Conservation (phyloP, 495 filamentous ascomycete genomes). For the Venustampulla echinocandica region DNA sequence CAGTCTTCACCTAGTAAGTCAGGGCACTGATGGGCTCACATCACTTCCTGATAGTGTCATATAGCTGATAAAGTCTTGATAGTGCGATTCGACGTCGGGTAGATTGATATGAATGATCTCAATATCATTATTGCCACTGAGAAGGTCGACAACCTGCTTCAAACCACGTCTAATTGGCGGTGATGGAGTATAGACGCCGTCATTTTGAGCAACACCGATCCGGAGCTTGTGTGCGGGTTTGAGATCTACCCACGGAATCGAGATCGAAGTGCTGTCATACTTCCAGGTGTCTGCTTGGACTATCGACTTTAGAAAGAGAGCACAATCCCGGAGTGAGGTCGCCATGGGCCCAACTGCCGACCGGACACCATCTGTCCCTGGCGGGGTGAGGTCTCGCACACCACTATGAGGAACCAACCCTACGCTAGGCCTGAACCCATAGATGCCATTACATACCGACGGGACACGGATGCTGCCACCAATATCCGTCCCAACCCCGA, state of each 20-base stretch:
- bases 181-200: constrained; percentile 9
- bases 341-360: constrained; percentile 33
- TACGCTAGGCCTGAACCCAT: constrained; percentile 47
- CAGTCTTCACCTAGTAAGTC: neutral
- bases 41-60: constrained; percentile 2
- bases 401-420: constrained; percentile 44
- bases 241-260: constrained; percentile 40
- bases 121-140: neutral
- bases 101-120: constrained; percentile 2
- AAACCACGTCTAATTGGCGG: constrained; percentile 9
- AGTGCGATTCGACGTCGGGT: constrained; percentile 5
- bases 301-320: constrained; percentile 31
- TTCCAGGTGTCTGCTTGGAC: constrained; percentile 27
- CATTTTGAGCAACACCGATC: constrained; percentile 8
- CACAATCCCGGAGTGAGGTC: constrained; percentile 26
- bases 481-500: constrained; percentile 54
- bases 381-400: neutral
- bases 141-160: neutral
- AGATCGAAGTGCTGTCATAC: constrained; percentile 39
- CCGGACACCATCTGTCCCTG: constrained; percentile 8
- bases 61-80: neutral
- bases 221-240: no score
- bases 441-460: constrained; percentile 45
- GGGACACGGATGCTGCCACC: constrained; percentile 57
- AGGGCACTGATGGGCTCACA: neutral